Base-by-base conservation (phyloP, 768 basidiomycete species). In the Lyophyllum semitale region DNA sequence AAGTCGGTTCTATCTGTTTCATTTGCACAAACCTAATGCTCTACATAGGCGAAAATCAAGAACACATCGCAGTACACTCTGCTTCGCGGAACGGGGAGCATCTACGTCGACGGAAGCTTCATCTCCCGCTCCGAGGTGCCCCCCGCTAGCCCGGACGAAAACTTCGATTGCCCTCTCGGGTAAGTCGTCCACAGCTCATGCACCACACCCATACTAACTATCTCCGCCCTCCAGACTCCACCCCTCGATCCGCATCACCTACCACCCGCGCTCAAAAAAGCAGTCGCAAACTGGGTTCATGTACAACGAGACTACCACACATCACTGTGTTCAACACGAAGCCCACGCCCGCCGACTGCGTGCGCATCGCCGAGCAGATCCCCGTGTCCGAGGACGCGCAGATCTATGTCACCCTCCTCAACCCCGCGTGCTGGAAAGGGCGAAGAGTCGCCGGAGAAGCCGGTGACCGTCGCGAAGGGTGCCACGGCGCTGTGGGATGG, bases 101-200 rank as follows among this genome's bases (percentile, higher is more conserved):
- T 69, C 15, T 70, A 68, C 35, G 61, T 69, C 20, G n/a, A n/a
- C n/a, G n/a, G n/a, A n/a, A n/a, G n/a, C n/a, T n/a, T n/a, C n/a
- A n/a, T n/a, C n/a, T n/a, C 68, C 17, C 57, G 63, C 13, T 58
- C 66, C 0, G 13, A 53, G 4, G 41, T 69, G 7, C 65, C 69
- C 0, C 30, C 58, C 4, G 66, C 68, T 15, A 69, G 62, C 44
- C 68, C 68, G 3, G 57, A 64, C 30, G 68, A 69, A 49, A 67
- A 51, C 54, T 70, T 70, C 48, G 62, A 66, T 49, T 70, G 69
- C 45, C 55, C 66, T 8, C 64, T 70, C 5, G 67, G 69, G 68
- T 69, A 30, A 30, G 49, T 53, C 23, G 4, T 17, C 20, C 12
- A 23, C 27, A 15, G 7, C 13, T 3, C 50, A 9, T 22, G 13